These are phyloP conservation scores for Aureobasidium musti DNA, from an alignment of 2,329 filamentous ascomycete species.

Conservation along the genomic window DNA sequence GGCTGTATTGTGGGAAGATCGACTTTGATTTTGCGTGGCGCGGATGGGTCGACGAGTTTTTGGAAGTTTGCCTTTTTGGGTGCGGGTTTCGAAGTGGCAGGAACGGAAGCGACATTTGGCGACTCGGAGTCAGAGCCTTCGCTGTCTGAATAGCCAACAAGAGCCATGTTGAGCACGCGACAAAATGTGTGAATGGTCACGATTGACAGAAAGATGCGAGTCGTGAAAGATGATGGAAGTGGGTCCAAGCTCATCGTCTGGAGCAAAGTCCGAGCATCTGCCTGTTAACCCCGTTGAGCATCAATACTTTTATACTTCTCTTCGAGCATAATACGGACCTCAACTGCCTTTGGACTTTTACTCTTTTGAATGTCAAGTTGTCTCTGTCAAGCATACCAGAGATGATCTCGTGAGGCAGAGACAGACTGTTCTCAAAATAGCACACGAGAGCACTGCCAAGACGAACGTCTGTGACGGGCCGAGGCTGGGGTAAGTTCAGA, in stretches of 20 bases:
- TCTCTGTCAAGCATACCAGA: slow-evolving; percentile 81
- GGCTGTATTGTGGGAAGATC: slow-evolving; percentile 64
- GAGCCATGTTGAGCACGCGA: slow-evolving; percentile 58
- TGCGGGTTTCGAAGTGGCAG: slow-evolving; percentile 44
- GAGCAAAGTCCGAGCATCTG: not conserved
- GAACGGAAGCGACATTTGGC: slow-evolving; percentile 38
- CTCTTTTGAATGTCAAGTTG: slow-evolving; percentile 54
- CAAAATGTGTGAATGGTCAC: slow-evolving; percentile 13
- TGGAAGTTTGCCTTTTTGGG: slow-evolving; percentile 64
- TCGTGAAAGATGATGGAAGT: slow-evolving; percentile 2
- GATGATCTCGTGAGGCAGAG: not conserved
- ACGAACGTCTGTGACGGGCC: not conserved
- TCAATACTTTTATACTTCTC: not conserved
- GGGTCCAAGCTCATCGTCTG: slow-evolving; percentile 5
- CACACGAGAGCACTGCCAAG: not conserved
- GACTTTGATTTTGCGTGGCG: slow-evolving; percentile 81
- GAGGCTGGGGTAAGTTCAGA: slow-evolving; percentile 17
- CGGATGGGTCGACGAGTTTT: slow-evolving; percentile 78
- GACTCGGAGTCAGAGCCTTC: slow-evolving; percentile 65
- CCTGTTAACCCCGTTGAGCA: not conserved
- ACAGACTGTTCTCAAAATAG: not conserved
- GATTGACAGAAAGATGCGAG: not conserved
- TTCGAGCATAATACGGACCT: not conserved
- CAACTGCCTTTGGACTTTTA: not conserved
- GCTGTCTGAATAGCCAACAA: slow-evolving; percentile 83